Evolutionary conservation across 495 filamentous ascomycete genomes (phyloP), one percentile per base, ranked within the genome.

Genomic region (Rhizodiscina lignyota): DNA sequence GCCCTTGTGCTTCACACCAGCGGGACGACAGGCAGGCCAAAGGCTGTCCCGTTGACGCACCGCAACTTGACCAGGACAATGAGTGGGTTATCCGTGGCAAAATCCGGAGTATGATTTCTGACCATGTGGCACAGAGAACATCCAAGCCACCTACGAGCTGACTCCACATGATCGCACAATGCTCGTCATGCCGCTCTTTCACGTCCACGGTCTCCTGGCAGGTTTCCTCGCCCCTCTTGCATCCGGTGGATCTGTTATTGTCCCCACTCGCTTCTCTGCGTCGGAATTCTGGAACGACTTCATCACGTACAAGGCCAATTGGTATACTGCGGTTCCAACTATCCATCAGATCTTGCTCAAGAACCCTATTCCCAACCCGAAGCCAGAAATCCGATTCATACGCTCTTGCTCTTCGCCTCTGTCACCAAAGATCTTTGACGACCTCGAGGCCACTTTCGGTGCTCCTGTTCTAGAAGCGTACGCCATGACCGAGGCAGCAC

Each of bases 121-220:
- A 10, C 11, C 20, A 41, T 76, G 68, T 18, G 30, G 8, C 18
- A 32, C 30, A 32, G 8, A 56, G 40, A 87, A 87, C 56, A 82
- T 87, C 47, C 62, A 74, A 43, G 54, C 61, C 11, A 89, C 81
- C 2, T 86, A 86, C 54, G 50, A 70, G 34, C 65, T 89, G 35
- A 70, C 69, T 2, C 52, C 68, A 18, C 35, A 58, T 20, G 82
- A 87, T 54, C 67, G 80, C 21, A 87, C 82, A 23, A 72, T 81
- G 56, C 66, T 91, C n/a, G 81, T 91, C 31, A 91, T 87, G 83
- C 82, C 82, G 5, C 65, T 91, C 2, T 87, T 87, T 65, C 82
- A 91, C 55, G 82, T 91, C 37, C 83, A 86, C 52, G 83, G 82
- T 18, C 66, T 91, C 2, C 64, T 86, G 3, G 83, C 81, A 24